phyloP scores from a whole-genome alignment of 306 rosid species.

The Parietaria judaica region DNA sequence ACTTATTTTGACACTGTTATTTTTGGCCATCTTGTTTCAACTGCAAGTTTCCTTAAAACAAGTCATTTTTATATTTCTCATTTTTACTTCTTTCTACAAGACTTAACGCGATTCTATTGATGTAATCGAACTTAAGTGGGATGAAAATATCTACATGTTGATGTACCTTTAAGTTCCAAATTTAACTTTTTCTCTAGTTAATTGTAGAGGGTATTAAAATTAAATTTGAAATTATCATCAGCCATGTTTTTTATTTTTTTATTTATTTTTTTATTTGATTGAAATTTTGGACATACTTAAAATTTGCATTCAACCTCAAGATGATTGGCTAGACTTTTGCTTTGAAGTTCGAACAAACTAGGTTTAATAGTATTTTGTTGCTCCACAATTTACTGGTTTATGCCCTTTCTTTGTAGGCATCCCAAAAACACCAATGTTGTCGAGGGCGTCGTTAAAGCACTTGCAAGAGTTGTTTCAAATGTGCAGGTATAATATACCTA shows the following conservation, averaged over 20 bases:
- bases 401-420: slow-evolving; percentile 41
- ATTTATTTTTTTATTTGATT: too few species aligned
- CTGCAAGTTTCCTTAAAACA: background rate
- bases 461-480: slow-evolving; percentile 83
- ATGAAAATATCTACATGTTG: background rate
- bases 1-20: slow-evolving; percentile 2
- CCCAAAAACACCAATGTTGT: slow-evolving; percentile 93
- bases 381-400: slow-evolving; percentile 16
- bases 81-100: background rate
- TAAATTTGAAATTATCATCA: too few species aligned
- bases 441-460: slow-evolving; percentile 94
- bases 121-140: background rate
- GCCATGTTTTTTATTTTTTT: too few species aligned
- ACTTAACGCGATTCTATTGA: background rate
- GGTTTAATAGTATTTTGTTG: background rate
- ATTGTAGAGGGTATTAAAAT: too few species aligned
- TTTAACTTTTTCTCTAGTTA: background rate
- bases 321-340: too few species aligned
- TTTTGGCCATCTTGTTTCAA: background rate
- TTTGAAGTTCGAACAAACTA: background rate
- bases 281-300: too few species aligned
- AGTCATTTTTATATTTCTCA: background rate
- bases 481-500: slow-evolving; percentile 45
- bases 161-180: background rate
- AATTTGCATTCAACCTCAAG: too few species aligned